Conservation (phyloP, 106 monocot species). For the Xerophyta viscosa region DNA sequence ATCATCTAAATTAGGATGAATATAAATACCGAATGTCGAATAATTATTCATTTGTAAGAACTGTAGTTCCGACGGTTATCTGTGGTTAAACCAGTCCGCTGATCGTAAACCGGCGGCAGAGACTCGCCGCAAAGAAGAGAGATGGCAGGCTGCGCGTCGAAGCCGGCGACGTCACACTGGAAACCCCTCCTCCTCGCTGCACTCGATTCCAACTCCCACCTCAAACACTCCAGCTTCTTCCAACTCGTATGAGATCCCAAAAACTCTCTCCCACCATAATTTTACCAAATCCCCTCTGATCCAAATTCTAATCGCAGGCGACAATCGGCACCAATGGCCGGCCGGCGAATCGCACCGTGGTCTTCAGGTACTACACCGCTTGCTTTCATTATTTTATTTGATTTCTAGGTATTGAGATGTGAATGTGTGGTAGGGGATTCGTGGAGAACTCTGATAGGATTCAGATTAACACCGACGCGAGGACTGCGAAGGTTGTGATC, state of each 20-base stretch:
- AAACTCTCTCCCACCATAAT: neutral
- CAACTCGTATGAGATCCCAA: slow-evolving; percentile 92
- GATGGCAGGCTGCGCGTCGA: neutral
- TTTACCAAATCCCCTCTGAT: neutral
- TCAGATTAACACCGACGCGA: slow-evolving; percentile 68
- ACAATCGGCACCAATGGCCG: slow-evolving; percentile 50
- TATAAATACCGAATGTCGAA: too few relatives aligned
- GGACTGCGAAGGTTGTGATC: slow-evolving; percentile 57
- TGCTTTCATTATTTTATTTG: neutral
- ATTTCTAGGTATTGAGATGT: neutral
- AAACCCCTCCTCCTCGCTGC: slow-evolving; percentile 61
- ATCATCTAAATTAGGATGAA: too few relatives aligned
- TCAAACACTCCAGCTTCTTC: slow-evolving; percentile 67
- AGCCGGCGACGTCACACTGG: slow-evolving; percentile 23
- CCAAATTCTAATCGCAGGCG: slow-evolving; percentile 26
- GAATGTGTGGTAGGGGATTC: slow-evolving; percentile 55
- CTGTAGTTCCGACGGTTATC: too few relatives aligned
- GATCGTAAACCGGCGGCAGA: too few relatives aligned
- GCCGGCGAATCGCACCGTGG: slow-evolving; percentile 85
- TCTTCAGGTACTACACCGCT: slow-evolving; percentile 55
- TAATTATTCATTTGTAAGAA: too few relatives aligned
- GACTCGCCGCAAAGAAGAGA: too few relatives aligned
- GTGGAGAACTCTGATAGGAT: slow-evolving; percentile 49
- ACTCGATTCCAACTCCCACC: slow-evolving; percentile 59
- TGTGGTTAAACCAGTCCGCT: too few relatives aligned